A percentile compares a stretch with the other conserved stretches of the same genome.
These are phyloP conservation scores for Ophiosphaerella herpotricha DNA, from an alignment of 2,329 filamentous ascomycete genomes.

Conservation along the genomic window DNA sequence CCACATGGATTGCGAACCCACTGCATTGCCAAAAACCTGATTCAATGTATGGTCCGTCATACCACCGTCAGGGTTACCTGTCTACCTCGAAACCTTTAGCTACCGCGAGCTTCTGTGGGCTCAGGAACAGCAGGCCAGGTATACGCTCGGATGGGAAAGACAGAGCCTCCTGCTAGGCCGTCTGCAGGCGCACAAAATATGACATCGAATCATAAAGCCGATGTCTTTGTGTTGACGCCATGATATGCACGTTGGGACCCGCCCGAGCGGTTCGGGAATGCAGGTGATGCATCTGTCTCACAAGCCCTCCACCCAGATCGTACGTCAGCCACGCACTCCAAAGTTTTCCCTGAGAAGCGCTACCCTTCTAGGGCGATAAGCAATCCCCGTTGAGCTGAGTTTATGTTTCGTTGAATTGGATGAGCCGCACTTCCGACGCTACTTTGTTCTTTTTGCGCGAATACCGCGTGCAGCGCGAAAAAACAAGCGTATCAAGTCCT, in stretches of 20 bases:
- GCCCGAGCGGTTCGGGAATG: conserved; percentile 33
- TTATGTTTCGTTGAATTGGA: conserved; percentile 11
- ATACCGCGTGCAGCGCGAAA: conserved; percentile 29
- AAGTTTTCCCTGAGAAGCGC: conserved; percentile 19
- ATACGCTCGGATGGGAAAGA: conserved; percentile 41
- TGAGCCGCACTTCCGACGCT: conserved; percentile 22
- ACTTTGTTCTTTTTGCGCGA: conserved; percentile 16
- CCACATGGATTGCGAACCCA: conserved; percentile 7
- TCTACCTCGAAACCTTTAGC: background rate
- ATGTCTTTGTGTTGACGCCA: conserved; percentile 28
- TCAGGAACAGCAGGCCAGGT: conserved; percentile 29
- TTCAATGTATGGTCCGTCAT: background rate
- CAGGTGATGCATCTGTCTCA: conserved; percentile 37
- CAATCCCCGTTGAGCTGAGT: conserved; percentile 17
- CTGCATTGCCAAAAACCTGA: conserved; percentile 7
- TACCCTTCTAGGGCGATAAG: conserved; percentile 5
- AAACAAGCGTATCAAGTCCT: conserved; percentile 23
- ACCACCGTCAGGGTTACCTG: background rate
- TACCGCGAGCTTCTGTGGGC: conserved; percentile 16
- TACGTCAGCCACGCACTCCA: conserved; percentile 27
- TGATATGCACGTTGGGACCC: conserved; percentile 23
- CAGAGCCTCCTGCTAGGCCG: conserved; percentile 37
- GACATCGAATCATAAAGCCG: conserved; percentile 24
- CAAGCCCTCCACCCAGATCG: conserved; percentile 16
- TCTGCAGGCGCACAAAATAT: conserved; percentile 15